phyloP scores from a whole-genome alignment of 2,329 filamentous ascomycete genomes.

The Aspergillus sojae region DNA sequence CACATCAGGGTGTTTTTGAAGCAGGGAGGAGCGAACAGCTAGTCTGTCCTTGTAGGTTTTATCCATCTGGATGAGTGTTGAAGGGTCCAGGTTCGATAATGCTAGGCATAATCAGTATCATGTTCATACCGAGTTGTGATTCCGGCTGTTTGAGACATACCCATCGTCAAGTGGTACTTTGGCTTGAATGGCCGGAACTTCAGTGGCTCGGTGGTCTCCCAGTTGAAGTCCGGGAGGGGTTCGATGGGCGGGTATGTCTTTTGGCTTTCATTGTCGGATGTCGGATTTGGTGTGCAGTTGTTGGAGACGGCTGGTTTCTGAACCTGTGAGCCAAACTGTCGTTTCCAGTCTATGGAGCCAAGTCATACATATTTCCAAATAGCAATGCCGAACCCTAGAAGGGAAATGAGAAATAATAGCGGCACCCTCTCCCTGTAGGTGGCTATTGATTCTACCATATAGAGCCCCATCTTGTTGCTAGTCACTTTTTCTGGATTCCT shows the following conservation, averaged over 20 bases:
- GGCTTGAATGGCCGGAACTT: constrained; percentile 3
- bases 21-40: constrained; percentile 50
- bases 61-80: constrained; percentile 62
- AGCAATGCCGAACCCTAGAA: background rate
- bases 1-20: constrained; percentile 47
- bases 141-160: constrained; percentile 47
- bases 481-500: background rate
- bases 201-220: constrained; percentile 54
- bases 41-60: constrained; percentile 60
- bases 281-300: background rate
- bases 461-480: background rate
- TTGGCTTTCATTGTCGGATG: background rate
- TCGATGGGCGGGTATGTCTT: constrained; percentile 32
- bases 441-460: background rate
- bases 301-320: background rate
- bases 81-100: constrained; percentile 42
- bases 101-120: background rate
- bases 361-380: background rate
- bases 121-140: background rate
- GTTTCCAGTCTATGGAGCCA: too few species aligned
- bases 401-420: background rate
- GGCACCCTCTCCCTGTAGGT: background rate
- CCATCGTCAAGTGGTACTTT: constrained; percentile 35
- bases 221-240: constrained; percentile 54
- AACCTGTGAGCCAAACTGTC: background rate